A percentile compares a stretch with the other conserved stretches of the same genome.
Conservation (phyloP, 805 yeast species). For the Schwanniomyces pseudopolymorphus region DNA sequence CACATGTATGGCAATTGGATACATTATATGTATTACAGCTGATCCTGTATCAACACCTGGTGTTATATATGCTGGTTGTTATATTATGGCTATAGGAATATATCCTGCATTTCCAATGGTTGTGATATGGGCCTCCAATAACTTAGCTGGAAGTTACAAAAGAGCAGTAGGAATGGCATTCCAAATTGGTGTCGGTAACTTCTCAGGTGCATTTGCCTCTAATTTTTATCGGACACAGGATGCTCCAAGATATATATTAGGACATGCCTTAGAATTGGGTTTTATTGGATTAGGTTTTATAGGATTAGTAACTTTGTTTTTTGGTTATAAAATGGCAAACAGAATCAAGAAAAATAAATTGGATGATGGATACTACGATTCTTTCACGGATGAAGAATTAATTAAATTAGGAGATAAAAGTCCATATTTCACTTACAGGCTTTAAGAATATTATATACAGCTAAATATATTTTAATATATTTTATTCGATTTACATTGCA, state of each 20-base stretch:
- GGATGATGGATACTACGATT: not conserved
- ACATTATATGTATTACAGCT: not conserved
- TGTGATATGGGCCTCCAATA: constrained; percentile 14
- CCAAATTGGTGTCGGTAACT: constrained; percentile 40
- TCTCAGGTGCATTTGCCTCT: constrained; percentile 35
- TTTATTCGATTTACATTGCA: no score
- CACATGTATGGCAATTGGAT: not conserved
- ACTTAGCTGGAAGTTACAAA: constrained; percentile 33
- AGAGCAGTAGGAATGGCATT: constrained; percentile 40
- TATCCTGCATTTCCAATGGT: not conserved
- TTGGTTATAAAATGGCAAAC: not conserved
- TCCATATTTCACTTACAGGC: not conserved
- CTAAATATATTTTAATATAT: no score
- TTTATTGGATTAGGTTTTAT: constrained; percentile 30
- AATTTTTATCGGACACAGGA: constrained; percentile 30
- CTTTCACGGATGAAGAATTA: not conserved
- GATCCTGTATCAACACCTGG: not conserved
- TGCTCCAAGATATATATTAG: constrained; percentile 24
- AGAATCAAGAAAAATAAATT: not conserved
- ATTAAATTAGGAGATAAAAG: not conserved
- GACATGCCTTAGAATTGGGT: constrained; percentile 32
- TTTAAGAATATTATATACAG: not conserved
- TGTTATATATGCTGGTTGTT: not conserved
- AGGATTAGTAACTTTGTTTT: not conserved
- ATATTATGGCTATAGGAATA: not conserved